These are phyloP conservation scores for Phytophthora multivora DNA, from an alignment of 352 stramenopile genomes.

Conservation along the genomic window DNA sequence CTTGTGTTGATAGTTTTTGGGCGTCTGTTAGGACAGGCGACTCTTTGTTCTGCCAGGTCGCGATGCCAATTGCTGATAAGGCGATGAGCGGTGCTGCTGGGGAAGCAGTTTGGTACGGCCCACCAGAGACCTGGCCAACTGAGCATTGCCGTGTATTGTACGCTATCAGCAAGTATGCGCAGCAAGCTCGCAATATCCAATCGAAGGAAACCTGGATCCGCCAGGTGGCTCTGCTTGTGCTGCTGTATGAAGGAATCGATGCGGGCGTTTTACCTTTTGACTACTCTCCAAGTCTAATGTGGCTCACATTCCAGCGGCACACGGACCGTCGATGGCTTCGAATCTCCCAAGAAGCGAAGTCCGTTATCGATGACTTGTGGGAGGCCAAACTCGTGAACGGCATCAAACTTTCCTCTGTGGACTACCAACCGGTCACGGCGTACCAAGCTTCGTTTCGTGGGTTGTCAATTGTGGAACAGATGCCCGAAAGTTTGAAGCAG, in stretches of 20 bases:
- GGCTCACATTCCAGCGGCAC: slow-evolving; percentile 90
- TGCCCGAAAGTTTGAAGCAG: slow-evolving; percentile 78
- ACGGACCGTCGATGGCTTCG: slow-evolving; percentile 88
- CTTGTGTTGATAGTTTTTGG: slow-evolving; percentile 13
- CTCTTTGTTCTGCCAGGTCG: slow-evolving; percentile 7
- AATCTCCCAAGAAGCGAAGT: slow-evolving; percentile 95
- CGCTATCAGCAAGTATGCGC: slow-evolving; percentile 94
- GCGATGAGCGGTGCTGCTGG: slow-evolving; percentile 7
- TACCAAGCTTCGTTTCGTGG: slow-evolving; percentile 94
- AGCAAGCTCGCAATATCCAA: slow-evolving; percentile 81
- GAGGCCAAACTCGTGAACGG: slow-evolving; percentile 96
- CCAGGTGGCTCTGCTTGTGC: slow-evolving; percentile 93
- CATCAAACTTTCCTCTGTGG: slow-evolving; percentile 92
- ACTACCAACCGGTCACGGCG: slow-evolving; percentile 95
- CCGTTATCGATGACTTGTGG: slow-evolving; percentile 95
- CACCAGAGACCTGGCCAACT: slow-evolving; percentile 69
- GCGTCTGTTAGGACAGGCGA: slow-evolving; percentile 26
- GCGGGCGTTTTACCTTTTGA: slow-evolving; percentile 94
- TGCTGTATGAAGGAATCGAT: slow-evolving; percentile 97
- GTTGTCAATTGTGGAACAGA: slow-evolving; percentile 87
- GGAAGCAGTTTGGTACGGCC: slow-evolving; percentile 58
- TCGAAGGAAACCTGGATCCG: slow-evolving; percentile 94
- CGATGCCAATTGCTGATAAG: background rate
- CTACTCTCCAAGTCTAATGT: slow-evolving; percentile 93
- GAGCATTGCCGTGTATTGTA: slow-evolving; percentile 97